phyloP scores from a whole-genome alignment of 495 filamentous ascomycete species.

The Terfezia claveryi region DNA sequence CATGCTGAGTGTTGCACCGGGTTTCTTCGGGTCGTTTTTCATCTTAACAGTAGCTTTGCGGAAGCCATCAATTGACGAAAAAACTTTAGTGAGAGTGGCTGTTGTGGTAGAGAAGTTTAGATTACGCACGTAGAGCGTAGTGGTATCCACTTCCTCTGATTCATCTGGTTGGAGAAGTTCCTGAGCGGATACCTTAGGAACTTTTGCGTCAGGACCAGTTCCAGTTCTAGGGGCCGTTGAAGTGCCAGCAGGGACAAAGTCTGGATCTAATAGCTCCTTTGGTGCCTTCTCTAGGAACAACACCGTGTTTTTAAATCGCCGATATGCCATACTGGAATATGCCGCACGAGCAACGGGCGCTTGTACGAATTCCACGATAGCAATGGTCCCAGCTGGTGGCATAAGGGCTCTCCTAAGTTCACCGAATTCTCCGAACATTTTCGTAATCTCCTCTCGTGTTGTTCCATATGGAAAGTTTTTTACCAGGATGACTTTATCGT shows the following conservation, averaged over 20 bases:
- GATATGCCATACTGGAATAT: constrained; percentile 64
- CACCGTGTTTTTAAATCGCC: constrained; percentile 72
- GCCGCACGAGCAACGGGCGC: constrained; percentile 58
- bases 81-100: constrained; percentile 44
- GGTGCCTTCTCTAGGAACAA: constrained; percentile 89
- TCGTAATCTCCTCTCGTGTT: constrained; percentile 40
- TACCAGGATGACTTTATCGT: constrained; percentile 70
- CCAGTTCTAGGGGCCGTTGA: constrained; percentile 12
- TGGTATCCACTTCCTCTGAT: constrained; percentile 29
- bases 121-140: constrained; percentile 79
- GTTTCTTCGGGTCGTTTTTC: constrained; percentile 64
- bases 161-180: constrained; percentile 37
- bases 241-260: constrained; percentile 4
- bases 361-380: constrained; percentile 68
- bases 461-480: constrained; percentile 87
- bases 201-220: constrained; percentile 12
- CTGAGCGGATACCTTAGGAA: constrained; percentile 19
- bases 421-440: constrained; percentile 50
- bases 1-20: constrained; percentile 72
- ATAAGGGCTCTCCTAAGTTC: constrained; percentile 57
- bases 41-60: constrained; percentile 66
- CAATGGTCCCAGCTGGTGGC: constrained; percentile 79
- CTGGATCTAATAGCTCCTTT: constrained; percentile 43
- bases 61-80: constrained; percentile 66
- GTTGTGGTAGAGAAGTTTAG: constrained; percentile 79